Conservation (phyloP, 2,329 filamentous ascomycete species). For the Penicillium crustosum region DNA sequence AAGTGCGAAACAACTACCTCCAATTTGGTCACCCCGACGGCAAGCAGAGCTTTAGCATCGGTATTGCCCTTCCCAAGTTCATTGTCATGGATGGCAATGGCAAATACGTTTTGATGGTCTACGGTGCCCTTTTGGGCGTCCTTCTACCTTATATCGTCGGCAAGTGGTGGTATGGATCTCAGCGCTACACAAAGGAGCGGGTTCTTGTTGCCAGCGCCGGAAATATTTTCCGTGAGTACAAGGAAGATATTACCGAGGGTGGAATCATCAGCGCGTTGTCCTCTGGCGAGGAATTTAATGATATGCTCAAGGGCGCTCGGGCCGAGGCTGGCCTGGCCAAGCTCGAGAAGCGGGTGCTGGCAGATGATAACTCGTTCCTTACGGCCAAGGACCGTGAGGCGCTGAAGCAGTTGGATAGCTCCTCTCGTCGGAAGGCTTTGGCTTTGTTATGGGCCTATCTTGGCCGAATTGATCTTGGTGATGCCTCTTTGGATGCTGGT, state of each 20-base stretch:
- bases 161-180: constrained; percentile 98
- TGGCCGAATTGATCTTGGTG: constrained; percentile 80
- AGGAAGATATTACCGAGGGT: constrained; percentile 76
- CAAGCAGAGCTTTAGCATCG: constrained; percentile 97
- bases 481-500: constrained; percentile 70
- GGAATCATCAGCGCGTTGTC: constrained; percentile 80
- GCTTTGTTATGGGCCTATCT: constrained; percentile 94
- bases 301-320: constrained; percentile 72
- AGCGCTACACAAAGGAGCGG: constrained; percentile 88
- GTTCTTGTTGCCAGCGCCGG: constrained; percentile 91
- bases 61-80: constrained; percentile 90
- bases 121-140: constrained; percentile 83
- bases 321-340: constrained; percentile 78
- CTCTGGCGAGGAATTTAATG: constrained; percentile 79
- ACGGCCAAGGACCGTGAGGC: constrained; percentile 71
- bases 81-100: constrained; percentile 91
- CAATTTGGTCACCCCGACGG: constrained; percentile 96
- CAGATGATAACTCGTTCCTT: constrained; percentile 59
- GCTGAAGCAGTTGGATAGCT: constrained; percentile 77
- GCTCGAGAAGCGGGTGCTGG: constrained; percentile 77
- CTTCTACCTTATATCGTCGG: constrained; percentile 90
- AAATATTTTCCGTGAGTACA: constrained; percentile 90
- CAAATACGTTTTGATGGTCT: constrained; percentile 90
- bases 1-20: constrained; percentile 93
- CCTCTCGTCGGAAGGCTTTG: constrained; percentile 78